Evolutionary conservation across 2,329 filamentous ascomycete species (phyloP).

Genomic region (Colletotrichum melonis): DNA sequence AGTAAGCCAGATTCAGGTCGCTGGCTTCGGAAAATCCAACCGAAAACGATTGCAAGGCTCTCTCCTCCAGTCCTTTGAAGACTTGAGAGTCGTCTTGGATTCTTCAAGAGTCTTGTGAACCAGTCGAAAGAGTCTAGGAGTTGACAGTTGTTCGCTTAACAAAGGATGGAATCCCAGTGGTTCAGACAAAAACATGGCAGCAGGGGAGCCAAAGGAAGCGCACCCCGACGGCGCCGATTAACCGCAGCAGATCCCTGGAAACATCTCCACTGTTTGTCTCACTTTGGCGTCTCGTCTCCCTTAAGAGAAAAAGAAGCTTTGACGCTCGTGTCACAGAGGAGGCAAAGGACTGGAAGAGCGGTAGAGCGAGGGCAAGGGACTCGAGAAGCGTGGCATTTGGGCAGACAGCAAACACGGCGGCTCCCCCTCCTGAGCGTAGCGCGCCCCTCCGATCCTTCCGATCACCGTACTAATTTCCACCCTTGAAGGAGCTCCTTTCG

Average conservation of each 20-base stretch:
- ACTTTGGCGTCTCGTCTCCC: conserved; percentile 5
- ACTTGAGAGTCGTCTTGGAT: not conserved
- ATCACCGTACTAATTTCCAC: conserved; percentile 31
- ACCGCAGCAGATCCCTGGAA: not conserved
- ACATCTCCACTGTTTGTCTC: conserved; percentile 5
- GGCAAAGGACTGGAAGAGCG: not conserved
- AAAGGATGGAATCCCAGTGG: not conserved
- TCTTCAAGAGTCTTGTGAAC: not conserved
- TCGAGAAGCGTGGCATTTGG: not conserved
- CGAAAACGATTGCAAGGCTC: not conserved
- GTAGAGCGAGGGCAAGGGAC: not conserved
- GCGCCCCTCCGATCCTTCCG: conserved; percentile 21
- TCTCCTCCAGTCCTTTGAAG: not conserved
- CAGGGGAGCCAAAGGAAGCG: not conserved
- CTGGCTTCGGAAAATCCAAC: not conserved
- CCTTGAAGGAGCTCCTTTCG: not conserved
- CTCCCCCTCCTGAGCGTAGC: not conserved
- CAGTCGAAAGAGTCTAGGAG: not conserved
- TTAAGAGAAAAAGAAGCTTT: not conserved
- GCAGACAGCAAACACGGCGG: not conserved
- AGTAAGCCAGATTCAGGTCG: not conserved
- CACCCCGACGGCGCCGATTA: not conserved
- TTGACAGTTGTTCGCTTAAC: not conserved
- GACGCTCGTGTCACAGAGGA: conserved; percentile 10
- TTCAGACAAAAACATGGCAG: not conserved